Evolutionary conservation across 495 filamentous ascomycete species (phyloP).

Genomic region (Coniosporium apollinis): DNA sequence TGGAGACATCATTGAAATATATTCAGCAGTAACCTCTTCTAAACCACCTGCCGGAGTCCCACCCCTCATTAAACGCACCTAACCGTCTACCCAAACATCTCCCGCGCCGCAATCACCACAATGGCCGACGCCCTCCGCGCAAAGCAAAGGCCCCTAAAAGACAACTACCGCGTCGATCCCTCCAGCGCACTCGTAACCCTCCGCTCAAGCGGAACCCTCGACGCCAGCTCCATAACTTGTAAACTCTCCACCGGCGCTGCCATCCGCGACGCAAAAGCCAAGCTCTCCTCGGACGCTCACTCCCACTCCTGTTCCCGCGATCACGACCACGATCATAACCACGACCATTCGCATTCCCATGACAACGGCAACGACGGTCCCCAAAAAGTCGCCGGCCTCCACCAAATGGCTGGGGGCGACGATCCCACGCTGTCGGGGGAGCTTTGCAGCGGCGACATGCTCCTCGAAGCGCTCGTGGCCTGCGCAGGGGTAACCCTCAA

Average conservation of each 20-base stretch:
- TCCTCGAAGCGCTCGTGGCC: constrained; percentile 24
- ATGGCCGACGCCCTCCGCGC: constrained; percentile 19
- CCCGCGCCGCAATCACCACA: not conserved
- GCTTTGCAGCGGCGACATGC: constrained; percentile 25
- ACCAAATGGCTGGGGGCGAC: constrained; percentile 22
- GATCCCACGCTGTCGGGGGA: constrained; percentile 22
- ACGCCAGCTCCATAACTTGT: constrained; percentile 20
- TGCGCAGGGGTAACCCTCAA: constrained; percentile 25
- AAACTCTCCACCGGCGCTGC: constrained; percentile 19
- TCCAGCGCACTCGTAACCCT: constrained; percentile 22
- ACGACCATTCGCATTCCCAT: no score
- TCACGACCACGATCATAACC: no score
- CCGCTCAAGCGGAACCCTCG: constrained; percentile 17
- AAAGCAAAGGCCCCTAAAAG: constrained; percentile 23
- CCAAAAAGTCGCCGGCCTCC: constrained; percentile 20
- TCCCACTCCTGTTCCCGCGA: no score
- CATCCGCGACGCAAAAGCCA: constrained; percentile 14
- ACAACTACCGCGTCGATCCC: constrained; percentile 16
- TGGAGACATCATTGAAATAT: no score
- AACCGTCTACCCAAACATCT: no score
- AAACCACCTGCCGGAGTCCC: no score
- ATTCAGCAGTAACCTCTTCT: no score
- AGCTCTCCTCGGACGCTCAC: no score
- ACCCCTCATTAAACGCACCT: no score
- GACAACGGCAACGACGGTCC: no score